These are phyloP conservation scores for Stephanocyclus meneghinianus DNA, from an alignment of 352 stramenopile genomes.

Conservation along the genomic window DNA sequence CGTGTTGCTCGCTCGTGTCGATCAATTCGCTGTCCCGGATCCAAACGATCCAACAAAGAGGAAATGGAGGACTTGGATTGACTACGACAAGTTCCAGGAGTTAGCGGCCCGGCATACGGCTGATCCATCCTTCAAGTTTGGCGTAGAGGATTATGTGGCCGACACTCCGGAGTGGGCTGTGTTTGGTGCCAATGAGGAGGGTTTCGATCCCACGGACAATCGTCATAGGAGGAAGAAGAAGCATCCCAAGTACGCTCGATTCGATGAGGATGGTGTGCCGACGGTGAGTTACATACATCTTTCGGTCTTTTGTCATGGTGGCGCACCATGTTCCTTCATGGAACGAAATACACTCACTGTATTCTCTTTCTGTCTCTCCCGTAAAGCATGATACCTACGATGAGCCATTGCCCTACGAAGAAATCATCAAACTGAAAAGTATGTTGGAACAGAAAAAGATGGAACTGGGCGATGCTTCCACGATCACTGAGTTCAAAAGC, in stretches of 20 bases:
- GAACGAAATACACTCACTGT: background rate
- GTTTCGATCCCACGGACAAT: slow-evolving; percentile 95
- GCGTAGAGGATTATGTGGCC: slow-evolving; percentile 91
- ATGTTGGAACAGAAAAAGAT: slow-evolving; percentile 75
- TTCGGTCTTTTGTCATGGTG: background rate
- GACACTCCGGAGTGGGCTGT: slow-evolving; percentile 93
- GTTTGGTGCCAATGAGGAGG: slow-evolving; percentile 92
- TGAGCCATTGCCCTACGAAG: slow-evolving; percentile 46
- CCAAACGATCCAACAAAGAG: slow-evolving; percentile 58
- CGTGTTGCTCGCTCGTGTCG: slow-evolving; percentile 89
- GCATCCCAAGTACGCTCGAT: slow-evolving; percentile 74
- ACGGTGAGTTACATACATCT: slow-evolving; percentile 27
- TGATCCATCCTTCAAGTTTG: slow-evolving; percentile 84
- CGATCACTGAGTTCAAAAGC: slow-evolving; percentile 67
- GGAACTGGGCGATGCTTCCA: slow-evolving; percentile 61
- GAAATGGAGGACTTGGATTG: slow-evolving; percentile 98
- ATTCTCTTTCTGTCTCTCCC: background rate
- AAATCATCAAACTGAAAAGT: slow-evolving; percentile 49
- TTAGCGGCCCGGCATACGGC: slow-evolving; percentile 57
- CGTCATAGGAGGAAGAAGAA: slow-evolving; percentile 80
- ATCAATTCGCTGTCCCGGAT: slow-evolving; percentile 81
- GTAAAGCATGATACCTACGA: slow-evolving; percentile 64
- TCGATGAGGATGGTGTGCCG: slow-evolving; percentile 67
- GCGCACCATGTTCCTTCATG: background rate
- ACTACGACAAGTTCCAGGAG: slow-evolving; percentile 96